Conservation (phyloP, 2,329 filamentous ascomycete genomes). For the Cylindrodendrum hubeiense region DNA sequence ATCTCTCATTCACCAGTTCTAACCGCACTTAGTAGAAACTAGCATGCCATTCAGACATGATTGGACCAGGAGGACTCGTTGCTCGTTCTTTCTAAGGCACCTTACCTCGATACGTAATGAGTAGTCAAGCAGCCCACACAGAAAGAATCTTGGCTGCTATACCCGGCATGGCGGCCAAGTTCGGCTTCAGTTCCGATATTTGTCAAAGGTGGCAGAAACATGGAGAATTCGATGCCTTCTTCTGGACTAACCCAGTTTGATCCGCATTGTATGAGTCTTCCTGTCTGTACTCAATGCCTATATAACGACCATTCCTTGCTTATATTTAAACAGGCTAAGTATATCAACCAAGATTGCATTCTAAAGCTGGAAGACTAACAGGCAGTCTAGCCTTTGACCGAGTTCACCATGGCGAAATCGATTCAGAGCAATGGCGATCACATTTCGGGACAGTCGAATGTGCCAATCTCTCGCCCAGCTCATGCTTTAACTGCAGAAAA, state of each 20-base stretch:
- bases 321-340: not conserved
- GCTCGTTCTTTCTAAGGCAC: not conserved
- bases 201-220: not conserved
- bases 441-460: slow-evolving; percentile 40
- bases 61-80: not conserved
- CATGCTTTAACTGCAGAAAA: slow-evolving; percentile 33
- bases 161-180: not conserved
- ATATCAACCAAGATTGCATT: not conserved
- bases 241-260: not conserved
- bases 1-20: not conserved
- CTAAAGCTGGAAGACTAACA: not conserved
- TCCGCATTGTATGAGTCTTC: not conserved
- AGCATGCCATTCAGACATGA: not conserved
- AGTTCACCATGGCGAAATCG: not conserved
- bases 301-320: not conserved
- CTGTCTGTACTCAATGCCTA: not conserved
- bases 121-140: not conserved
- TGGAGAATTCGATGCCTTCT: not conserved
- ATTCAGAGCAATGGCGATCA: slow-evolving; percentile 16
- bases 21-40: not conserved
- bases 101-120: not conserved
- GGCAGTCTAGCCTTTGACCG: not conserved
- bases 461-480: slow-evolving; percentile 38
- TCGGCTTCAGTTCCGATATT: not conserved
- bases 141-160: not conserved